Evolutionary conservation across 2,329 filamentous ascomycete genomes (phyloP).

Genomic region (Leptographium flavum): DNA sequence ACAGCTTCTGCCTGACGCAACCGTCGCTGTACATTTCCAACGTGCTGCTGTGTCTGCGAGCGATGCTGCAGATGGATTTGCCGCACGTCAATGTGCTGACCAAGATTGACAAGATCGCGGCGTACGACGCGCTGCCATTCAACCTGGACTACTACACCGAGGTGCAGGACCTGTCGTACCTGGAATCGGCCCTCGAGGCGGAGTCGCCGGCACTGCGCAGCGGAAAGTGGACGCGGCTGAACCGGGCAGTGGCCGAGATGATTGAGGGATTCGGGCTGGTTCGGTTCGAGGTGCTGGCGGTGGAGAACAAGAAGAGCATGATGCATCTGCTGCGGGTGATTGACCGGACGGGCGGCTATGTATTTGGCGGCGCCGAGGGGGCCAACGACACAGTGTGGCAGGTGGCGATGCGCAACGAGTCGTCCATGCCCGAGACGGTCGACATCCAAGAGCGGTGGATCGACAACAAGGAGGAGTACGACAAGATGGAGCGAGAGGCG

Average conservation of each 20-base stretch:
- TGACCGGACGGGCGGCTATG: slow-evolving; percentile 83
- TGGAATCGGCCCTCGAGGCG: slow-evolving; percentile 65
- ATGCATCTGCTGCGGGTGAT: slow-evolving; percentile 80
- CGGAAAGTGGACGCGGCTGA: slow-evolving; percentile 70
- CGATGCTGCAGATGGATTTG: slow-evolving; percentile 97
- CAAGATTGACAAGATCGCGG: slow-evolving; percentile 87
- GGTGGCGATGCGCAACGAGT: slow-evolving; percentile 72
- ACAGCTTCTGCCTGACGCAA: slow-evolving; percentile 84
- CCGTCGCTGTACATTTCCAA: slow-evolving; percentile 93
- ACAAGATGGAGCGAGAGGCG: slow-evolving; percentile 61
- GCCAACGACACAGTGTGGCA: slow-evolving; percentile 97
- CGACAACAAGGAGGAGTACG: slow-evolving; percentile 76
- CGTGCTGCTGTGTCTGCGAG: slow-evolving; percentile 78
- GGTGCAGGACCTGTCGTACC: slow-evolving; percentile 78
- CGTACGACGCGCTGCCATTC: slow-evolving; percentile 79
- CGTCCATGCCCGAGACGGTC: slow-evolving; percentile 61
- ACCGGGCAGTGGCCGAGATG: slow-evolving; percentile 72
- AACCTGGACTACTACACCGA: slow-evolving; percentile 97
- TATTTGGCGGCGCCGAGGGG: slow-evolving; percentile 79
- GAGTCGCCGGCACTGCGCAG: slow-evolving; percentile 59
- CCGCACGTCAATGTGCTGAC: slow-evolving; percentile 92
- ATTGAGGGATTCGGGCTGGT: slow-evolving; percentile 86
- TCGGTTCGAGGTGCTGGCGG: slow-evolving; percentile 80
- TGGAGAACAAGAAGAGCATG: slow-evolving; percentile 96
- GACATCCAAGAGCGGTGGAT: slow-evolving; percentile 96